A percentile compares a stretch with the other conserved stretches of the same genome.
Conservation (phyloP, 2,329 filamentous ascomycete genomes). For the Didymella segeticola region DNA sequence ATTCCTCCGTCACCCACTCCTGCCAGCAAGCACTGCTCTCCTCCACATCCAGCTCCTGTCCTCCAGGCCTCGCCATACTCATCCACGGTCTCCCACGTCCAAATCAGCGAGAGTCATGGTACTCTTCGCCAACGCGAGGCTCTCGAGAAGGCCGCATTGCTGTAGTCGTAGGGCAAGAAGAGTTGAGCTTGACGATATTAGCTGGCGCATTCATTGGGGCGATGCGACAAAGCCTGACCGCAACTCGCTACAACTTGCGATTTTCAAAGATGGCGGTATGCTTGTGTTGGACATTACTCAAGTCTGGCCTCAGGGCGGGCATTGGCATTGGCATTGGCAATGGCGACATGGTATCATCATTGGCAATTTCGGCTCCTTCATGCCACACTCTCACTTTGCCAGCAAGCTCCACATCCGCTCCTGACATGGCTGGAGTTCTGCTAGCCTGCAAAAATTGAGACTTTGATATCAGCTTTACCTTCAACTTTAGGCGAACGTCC, state of each 20-base stretch:
- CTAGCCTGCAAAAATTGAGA: too few species aligned
- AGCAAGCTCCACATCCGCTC: background rate
- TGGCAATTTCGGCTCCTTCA: background rate
- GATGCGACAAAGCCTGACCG: background rate
- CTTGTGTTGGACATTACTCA: background rate
- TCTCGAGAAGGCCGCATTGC: slow-evolving; percentile 20
- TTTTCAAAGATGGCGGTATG: background rate
- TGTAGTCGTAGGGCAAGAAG: slow-evolving; percentile 11
- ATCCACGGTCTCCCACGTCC: background rate
- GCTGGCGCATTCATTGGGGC: background rate
- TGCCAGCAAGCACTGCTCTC: background rate
- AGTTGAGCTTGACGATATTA: slow-evolving; percentile 1
- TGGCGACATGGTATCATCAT: background rate
- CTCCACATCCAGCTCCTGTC: background rate
- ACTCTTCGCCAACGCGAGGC: slow-evolving; percentile 27
- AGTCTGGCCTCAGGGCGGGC: background rate
- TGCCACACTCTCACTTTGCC: too few species aligned
- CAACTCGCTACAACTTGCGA: background rate
- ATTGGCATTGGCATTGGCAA: too few species aligned
- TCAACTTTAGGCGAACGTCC: background rate
- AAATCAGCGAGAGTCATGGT: slow-evolving; percentile 1
- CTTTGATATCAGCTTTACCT: background rate
- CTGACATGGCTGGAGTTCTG: background rate
- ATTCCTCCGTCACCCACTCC: background rate
- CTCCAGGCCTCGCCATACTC: background rate